Base-by-base conservation (phyloP, 352 stramenopile species). In the Globisporangium cystogenes region DNA sequence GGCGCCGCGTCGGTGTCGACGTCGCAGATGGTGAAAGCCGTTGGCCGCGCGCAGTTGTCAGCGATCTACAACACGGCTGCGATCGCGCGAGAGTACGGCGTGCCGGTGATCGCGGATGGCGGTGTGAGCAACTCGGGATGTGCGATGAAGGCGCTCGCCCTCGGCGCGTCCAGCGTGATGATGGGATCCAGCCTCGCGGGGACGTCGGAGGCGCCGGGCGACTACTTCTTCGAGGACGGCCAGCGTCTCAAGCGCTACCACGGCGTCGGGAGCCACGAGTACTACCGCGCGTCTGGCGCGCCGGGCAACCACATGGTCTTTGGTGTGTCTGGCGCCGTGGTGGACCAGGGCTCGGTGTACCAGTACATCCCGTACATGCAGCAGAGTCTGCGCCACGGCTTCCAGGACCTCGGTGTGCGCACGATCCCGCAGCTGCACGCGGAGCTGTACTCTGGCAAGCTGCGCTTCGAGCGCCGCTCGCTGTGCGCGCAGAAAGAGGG, bases 211-310 rank as follows among this genome's bases (percentile, higher is more conserved):
- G 90, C 96, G 23, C 97, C 97, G 5, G 97, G 97, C 27, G 94
- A 99, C 67, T 99, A 99, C 73, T 99, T 99, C 67, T 99, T 99
- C 67, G 95, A 99, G 79, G 96, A 99, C 64, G 97, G 97, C 35
- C 93, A 99, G 60, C 93, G 97, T 40, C 80, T 99, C 26, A 99
- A 99, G 79, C 86, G 96, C 49, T 99, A 99, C 86, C 88, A 97
- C 62, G 97, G 97, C 51, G 99, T 98, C 87, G 95, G 97, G 31
- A 98, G 87, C 62, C 78, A 99, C 55, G 97, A 99, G 72, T 97
- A 94, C 35, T 87, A 68, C n/a, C 72, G 45, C 39, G 65, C 69
- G 24, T 77, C 84, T 39, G 67, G 70, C 16, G 62, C 60, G 24
- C 70, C 75, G 15, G 73, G 77, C 15, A 87, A 98, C 50, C 98